These are phyloP conservation scores for Suillus subluteus DNA, from an alignment of 768 basidiomycete genomes.

Conservation along the genomic window DNA sequence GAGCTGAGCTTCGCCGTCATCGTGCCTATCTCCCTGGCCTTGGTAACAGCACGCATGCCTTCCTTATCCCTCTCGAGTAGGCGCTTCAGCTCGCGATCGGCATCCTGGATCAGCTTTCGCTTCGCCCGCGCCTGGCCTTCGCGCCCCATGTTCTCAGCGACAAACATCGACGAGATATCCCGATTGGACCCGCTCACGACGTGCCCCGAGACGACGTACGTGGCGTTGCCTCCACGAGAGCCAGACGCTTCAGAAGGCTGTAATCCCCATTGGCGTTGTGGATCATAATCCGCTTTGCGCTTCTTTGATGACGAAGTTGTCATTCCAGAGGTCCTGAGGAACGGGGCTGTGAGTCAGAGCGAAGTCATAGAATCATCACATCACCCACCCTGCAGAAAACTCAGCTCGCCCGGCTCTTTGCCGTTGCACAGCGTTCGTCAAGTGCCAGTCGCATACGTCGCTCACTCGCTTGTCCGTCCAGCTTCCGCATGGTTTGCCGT, in stretches of 20 bases:
- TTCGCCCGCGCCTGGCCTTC: constrained; percentile 79
- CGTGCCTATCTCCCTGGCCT: constrained; percentile 53
- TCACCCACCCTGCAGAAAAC: constrained; percentile 76
- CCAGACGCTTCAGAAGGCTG: constrained; percentile 50
- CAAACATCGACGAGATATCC: constrained; percentile 45
- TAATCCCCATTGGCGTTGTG: constrained; percentile 75
- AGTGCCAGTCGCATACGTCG: constrained; percentile 91
- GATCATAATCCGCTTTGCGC: constrained; percentile 64
- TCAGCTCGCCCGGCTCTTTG: constrained; percentile 80
- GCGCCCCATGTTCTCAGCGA: constrained; percentile 75
- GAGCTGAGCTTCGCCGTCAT: constrained; percentile 28
- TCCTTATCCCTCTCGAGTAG: constrained; percentile 68
- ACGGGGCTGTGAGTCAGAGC: background rate
- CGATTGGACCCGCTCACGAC: constrained; percentile 55
- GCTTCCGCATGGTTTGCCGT: constrained; percentile 79
- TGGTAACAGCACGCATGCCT: constrained; percentile 66
- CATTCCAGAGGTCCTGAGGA: constrained; percentile 74
- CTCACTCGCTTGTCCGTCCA: constrained; percentile 92
- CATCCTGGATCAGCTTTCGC: constrained; percentile 59
- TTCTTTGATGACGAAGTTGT: constrained; percentile 46
- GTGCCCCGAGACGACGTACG: constrained; percentile 84
- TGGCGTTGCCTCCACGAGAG: constrained; percentile 43
- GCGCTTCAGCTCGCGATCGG: constrained; percentile 62
- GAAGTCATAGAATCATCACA: background rate
- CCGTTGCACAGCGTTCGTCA: constrained; percentile 78